Evolutionary conservation across 495 filamentous ascomycete genomes (phyloP).

Genomic region (Halenospora varia): DNA sequence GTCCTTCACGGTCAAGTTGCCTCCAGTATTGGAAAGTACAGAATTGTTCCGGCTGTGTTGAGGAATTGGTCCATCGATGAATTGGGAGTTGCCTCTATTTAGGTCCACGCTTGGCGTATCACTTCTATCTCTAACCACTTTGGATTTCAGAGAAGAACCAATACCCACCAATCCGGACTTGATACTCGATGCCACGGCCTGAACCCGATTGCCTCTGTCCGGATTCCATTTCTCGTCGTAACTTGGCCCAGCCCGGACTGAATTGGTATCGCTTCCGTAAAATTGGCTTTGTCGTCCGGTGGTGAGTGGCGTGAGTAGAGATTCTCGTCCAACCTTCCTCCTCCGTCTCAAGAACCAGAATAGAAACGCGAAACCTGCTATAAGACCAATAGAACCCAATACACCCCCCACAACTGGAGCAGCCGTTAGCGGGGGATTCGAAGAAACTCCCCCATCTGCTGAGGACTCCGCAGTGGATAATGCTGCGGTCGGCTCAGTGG

Average conservation of each 20-base stretch:
- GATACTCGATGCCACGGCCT: conserved; percentile 28
- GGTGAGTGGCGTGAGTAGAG: conserved; percentile 41
- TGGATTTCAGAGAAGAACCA: conserved; percentile 28
- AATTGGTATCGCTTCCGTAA: conserved; percentile 38
- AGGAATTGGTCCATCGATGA: conserved; percentile 34
- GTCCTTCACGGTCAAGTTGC: conserved; percentile 24
- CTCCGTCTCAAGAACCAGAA: conserved; percentile 44
- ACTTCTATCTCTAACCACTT: conserved; percentile 26
- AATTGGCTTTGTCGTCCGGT: conserved; percentile 22
- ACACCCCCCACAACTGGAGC: conserved; percentile 43
- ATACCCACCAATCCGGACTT: conserved; percentile 20
- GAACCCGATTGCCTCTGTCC: conserved; percentile 27
- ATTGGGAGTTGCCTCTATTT: conserved; percentile 47
- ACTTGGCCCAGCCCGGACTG: conserved; percentile 40
- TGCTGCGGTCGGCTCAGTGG: conserved; percentile 1
- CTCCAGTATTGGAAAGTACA: conserved; percentile 8
- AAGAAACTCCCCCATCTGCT: conserved; percentile 6
- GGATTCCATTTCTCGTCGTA: conserved; percentile 31
- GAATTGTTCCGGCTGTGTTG: conserved; percentile 36
- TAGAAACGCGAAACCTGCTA: conserved; percentile 41
- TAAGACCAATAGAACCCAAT: conserved; percentile 40
- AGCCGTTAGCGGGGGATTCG: conserved; percentile 11
- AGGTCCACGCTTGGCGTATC: conserved; percentile 41
- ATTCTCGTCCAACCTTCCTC: conserved; percentile 36
- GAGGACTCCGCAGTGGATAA: conserved; percentile 12